Percentiles rank a stretch among this genome's conserved stretches.
Conservation (phyloP, 2,329 filamentous ascomycete species). For the Metarhizium robertsii region DNA sequence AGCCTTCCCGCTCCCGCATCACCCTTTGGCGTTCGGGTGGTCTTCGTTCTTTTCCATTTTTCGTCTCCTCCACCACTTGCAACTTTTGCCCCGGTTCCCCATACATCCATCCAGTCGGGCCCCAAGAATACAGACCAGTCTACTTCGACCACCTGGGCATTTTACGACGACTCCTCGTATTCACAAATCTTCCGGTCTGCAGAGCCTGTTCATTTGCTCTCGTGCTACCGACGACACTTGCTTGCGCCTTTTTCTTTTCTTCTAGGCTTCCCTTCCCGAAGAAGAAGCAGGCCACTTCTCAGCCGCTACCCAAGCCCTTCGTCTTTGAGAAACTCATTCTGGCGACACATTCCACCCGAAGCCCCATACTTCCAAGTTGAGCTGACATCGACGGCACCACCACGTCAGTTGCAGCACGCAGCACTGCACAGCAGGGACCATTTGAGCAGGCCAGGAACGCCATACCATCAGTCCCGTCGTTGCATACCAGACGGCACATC, state of each 20-base stretch:
- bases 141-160: no score
- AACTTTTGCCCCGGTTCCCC: background rate
- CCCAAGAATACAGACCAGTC: background rate
- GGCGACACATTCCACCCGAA: background rate
- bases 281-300: background rate
- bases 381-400: background rate
- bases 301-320: background rate
- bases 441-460: background rate
- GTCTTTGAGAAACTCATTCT: background rate
- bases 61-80: background rate
- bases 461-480: background rate
- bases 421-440: background rate
- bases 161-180: background rate
- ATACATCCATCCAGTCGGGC: background rate
- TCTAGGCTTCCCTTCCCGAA: background rate
- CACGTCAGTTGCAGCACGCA: background rate
- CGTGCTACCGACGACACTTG: background rate
- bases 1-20: slow-evolving; percentile 8
- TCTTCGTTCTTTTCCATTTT: background rate
- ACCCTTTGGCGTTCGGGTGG: background rate
- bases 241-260: background rate
- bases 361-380: background rate
- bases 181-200: background rate
- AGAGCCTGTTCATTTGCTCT: background rate
- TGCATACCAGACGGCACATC: background rate